Evolutionary conservation across 2,329 filamentous ascomycete species (phyloP), one percentile per base, ranked within the genome.

Genomic region (Aureobasidium musti): DNA sequence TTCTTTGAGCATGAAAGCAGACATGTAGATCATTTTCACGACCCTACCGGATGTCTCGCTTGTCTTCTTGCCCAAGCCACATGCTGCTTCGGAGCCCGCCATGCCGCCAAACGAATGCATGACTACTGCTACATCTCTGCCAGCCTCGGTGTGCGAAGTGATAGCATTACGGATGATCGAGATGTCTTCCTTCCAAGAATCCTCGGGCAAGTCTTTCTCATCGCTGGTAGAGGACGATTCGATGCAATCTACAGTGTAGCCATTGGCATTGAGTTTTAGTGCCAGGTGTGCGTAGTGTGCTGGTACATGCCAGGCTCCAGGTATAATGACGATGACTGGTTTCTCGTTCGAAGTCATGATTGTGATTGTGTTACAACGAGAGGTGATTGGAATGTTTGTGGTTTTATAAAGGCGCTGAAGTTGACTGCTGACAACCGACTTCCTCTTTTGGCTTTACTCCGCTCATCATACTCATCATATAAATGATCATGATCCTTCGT

Each of bases 31-130:
- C n/a, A 74, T 49, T 49, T 70, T 70, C 8, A 70, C 52, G 17
- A 75, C 69, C 26, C 68, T 66, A 23, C 68, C 71, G 2, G 67
- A 60, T n/a, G 23, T 35, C 8, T 52, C 45, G 14, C 28, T 28
- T 1, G 69, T 63, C 7, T 63, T 56, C 52, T 71, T 71, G 56
- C 59, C 66, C 53, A 71, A 67, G 53, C 68, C 71, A 60, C 71
- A 69, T 37, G 69, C 69, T 11, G 73, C 71, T 52, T 75, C 72
- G 45, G 66, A 69, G 28, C 72, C 73, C 4, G 69, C 67, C 14
- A 73, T 67, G n/a, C 73, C 74, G 37, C 73, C 75, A 60, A 74
- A 74, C 3, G 71, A 73, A 67, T 76, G 74, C 70, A 74, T 71
- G 11, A 73, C 69, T 0, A 76, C 53, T 21, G 74, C 60, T 8